These are phyloP conservation scores for Cercospora nicotianae DNA, from an alignment of 2,329 filamentous ascomycete genomes.

Conservation along the genomic window DNA sequence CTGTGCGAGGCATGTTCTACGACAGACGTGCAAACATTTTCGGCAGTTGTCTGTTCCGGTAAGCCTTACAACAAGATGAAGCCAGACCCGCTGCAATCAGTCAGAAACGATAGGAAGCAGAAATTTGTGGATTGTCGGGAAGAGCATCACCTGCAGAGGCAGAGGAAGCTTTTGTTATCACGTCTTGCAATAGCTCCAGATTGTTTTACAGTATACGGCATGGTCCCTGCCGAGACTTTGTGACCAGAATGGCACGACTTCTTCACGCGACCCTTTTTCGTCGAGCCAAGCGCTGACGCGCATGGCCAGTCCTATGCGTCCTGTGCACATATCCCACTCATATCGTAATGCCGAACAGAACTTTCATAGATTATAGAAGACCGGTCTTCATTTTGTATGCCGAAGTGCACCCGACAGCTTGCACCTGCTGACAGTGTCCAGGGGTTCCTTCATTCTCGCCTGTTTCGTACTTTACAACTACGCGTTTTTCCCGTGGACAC, in stretches of 20 bases:
- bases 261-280: not conserved
- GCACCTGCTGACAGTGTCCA: not conserved
- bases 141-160: no score
- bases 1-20: no score
- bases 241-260: slow-evolving; percentile 2
- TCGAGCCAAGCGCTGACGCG: not conserved
- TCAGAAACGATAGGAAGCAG: no score
- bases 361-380: slow-evolving; percentile 3
- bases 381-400: not conserved
- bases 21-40: no score
- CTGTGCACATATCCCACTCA: not conserved
- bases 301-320: not conserved
- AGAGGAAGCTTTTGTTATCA: no score
- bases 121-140: no score
- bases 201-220: not conserved
- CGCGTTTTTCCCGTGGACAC: not conserved
- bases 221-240: not conserved
- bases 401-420: not conserved
- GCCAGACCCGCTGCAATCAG: no score
- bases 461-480: not conserved
- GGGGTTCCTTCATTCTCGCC: not conserved
- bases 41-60: no score
- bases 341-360: slow-evolving; percentile 2
- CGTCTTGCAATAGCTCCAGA: no score
- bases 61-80: no score